Evolutionary conservation across 495 filamentous ascomycete species (phyloP).

Genomic region (Neurospora sp.): DNA sequence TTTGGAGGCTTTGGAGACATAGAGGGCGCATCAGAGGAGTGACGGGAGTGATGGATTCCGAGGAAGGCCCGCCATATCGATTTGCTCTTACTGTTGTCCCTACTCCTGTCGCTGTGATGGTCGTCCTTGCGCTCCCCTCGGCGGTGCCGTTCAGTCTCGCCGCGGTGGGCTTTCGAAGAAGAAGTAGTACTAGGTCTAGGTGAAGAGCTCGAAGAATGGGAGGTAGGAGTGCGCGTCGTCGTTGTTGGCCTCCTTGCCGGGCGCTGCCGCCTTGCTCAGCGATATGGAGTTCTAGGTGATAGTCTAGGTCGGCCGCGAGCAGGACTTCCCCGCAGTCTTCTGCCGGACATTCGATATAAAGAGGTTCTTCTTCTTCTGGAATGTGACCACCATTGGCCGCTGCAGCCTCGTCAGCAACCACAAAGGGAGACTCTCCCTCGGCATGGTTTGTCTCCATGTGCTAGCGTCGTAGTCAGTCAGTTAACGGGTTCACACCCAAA

Average conservation of each 20-base stretch:
- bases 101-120: not conserved
- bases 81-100: conserved; percentile 9
- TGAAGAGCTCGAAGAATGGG: not conserved
- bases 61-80: conserved; percentile 7
- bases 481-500: not conserved
- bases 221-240: not conserved
- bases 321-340: conserved; percentile 65
- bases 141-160: conserved; percentile 10
- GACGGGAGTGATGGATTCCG: not conserved
- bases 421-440: conserved; percentile 45
- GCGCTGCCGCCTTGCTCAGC: conserved; percentile 31
- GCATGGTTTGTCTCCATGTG: conserved; percentile 51
- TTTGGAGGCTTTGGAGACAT: conserved; percentile 1
- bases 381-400: not conserved
- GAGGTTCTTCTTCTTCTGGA: conserved; percentile 41
- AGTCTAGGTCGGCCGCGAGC: conserved; percentile 48
- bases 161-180: conserved; percentile 10
- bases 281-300: conserved; percentile 65
- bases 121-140: not conserved
- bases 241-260: not conserved
- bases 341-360: conserved; percentile 58
- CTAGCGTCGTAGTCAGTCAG: conserved; percentile 7
- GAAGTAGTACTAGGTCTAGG: not conserved
- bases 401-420: conserved; percentile 11
- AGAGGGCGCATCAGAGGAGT: conserved; percentile 4